phyloP scores from a whole-genome alignment of 1,139 yeast species.

The Yamadazyma oceani region DNA sequence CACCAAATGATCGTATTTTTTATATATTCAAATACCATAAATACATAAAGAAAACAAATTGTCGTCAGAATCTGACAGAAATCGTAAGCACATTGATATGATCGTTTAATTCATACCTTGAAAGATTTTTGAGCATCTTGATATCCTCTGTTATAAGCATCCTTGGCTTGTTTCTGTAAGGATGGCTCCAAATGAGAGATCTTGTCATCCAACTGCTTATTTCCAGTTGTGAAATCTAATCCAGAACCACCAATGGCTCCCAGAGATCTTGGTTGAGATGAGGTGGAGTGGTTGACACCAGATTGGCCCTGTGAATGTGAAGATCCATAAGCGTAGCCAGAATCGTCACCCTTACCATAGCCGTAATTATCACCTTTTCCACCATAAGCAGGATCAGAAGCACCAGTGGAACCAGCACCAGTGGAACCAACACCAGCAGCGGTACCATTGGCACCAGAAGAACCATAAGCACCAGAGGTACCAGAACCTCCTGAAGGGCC shows the following conservation, averaged over 20 bases:
- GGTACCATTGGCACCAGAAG: conserved; percentile 2
- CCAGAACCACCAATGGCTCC: conserved; percentile 12
- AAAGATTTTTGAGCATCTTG: conserved; percentile 34
- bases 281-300: neutral
- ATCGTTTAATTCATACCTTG: too few relatives aligned
- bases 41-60: too few relatives aligned
- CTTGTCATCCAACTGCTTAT: conserved; percentile 33
- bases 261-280: conserved; percentile 1
- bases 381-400: conserved; percentile 5
- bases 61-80: too few relatives aligned
- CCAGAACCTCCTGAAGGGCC: too few relatives aligned
- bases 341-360: conserved; percentile 6
- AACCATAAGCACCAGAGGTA: too few relatives aligned
- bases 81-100: too few relatives aligned
- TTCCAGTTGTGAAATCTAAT: conserved; percentile 32
- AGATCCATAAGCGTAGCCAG: conserved; percentile 7
- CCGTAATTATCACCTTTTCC: conserved; percentile 7
- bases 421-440: conserved; percentile 7
- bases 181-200: conserved; percentile 33
- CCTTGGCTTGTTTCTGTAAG: conserved; percentile 38
- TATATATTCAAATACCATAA: too few relatives aligned
- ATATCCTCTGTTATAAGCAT: conserved; percentile 39
- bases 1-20: too few relatives aligned
- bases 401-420: conserved; percentile 2
- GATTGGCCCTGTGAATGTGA: neutral